Evolutionary conservation across 345 rosid species (phyloP).

Genomic region (Draba incana): DNA sequence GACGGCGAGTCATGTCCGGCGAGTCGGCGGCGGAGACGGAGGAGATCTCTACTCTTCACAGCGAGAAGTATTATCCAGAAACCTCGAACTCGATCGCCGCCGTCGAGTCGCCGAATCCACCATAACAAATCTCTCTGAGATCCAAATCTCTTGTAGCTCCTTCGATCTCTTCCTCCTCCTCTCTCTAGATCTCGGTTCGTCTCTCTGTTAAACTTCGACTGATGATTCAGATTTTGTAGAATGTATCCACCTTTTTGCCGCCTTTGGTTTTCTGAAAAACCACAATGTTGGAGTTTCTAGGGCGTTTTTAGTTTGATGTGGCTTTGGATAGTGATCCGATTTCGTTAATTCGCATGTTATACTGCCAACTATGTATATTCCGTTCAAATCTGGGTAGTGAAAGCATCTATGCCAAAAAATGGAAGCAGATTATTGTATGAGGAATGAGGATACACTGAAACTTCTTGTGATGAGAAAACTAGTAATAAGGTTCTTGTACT

Average conservation of each 20-base stretch:
- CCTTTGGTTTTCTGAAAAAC: constrained; percentile 6
- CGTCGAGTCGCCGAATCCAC: too few relatives aligned
- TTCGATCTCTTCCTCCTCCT: constrained; percentile 38
- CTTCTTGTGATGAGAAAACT: constrained; percentile 3
- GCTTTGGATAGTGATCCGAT: too few relatives aligned
- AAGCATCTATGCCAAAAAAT: too few relatives aligned
- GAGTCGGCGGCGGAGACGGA: too few relatives aligned
- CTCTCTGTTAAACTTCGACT: constrained; percentile 18
- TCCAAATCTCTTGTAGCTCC: constrained; percentile 20
- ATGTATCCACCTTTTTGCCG: constrained; percentile 25
- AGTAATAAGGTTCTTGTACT: constrained; percentile 13
- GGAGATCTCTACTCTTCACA: too few relatives aligned
- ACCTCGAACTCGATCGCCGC: too few relatives aligned
- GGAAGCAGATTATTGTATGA: too few relatives aligned
- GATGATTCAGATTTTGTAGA: constrained; percentile 7
- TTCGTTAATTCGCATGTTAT: too few relatives aligned
- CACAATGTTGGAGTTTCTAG: constrained; percentile 22
- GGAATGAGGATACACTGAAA: neutral
- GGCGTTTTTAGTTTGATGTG: constrained; percentile 9
- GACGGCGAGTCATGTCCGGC: too few relatives aligned
- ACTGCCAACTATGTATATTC: too few relatives aligned
- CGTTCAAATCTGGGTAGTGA: constrained; percentile 9
- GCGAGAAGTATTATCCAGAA: too few relatives aligned
- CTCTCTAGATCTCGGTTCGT: constrained; percentile 45
- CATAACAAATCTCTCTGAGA: constrained; percentile 30